These are phyloP conservation scores for Trichoderma koningiopsis DNA, from an alignment of 2,329 filamentous ascomycete genomes.

Conservation along the genomic window DNA sequence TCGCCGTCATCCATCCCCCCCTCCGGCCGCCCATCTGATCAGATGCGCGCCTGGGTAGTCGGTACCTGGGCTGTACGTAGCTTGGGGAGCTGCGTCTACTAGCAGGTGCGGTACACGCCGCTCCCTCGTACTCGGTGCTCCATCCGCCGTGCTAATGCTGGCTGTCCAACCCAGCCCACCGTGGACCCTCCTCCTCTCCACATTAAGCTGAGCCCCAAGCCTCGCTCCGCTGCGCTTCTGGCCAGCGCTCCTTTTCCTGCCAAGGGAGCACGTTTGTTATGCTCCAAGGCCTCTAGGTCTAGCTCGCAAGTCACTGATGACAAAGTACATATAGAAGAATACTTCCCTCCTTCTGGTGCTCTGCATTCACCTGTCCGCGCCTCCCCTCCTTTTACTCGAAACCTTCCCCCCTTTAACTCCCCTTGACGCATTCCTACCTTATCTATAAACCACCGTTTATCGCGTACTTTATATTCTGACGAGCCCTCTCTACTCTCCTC, in stretches of 20 bases:
- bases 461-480: conserved; percentile 3
- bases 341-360: conserved; percentile 16
- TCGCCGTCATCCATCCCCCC: background rate
- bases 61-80: background rate
- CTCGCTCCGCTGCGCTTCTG: conserved; percentile 28
- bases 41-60: background rate
- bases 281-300: conserved; percentile 2
- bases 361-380: conserved; percentile 26
- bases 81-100: background rate
- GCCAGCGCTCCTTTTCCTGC: conserved; percentile 25
- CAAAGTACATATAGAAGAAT: conserved; percentile 20
- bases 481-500: conserved; percentile 1
- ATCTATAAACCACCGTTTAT: background rate
- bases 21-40: background rate
- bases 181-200: conserved; percentile 24
- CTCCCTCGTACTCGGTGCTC: background rate
- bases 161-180: conserved; percentile 25
- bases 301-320: conserved; percentile 5
- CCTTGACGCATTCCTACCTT: conserved; percentile 18
- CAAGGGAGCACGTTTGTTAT: conserved; percentile 14
- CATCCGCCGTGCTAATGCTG: conserved; percentile 5
- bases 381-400: conserved; percentile 27
- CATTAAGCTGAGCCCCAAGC: conserved; percentile 32
- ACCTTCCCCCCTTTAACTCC: conserved; percentile 19
- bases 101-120: background rate